Evolutionary conservation across 2,329 filamentous ascomycete genomes (phyloP).

Genomic region (Epicoccum sorghinum): DNA sequence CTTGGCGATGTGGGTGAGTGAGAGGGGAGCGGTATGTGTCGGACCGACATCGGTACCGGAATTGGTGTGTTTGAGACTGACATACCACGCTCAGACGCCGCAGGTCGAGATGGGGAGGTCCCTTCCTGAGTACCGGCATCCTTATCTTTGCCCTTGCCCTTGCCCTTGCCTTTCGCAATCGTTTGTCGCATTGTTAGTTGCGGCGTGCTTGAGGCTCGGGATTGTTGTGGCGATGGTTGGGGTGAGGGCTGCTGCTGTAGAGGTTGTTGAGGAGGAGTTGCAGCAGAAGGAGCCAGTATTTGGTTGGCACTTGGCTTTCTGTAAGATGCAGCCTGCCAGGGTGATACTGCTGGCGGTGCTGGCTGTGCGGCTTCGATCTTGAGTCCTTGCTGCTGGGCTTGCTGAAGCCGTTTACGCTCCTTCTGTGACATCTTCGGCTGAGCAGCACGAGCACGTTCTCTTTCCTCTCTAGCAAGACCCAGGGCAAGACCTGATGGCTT

Average conservation of each 20-base stretch:
- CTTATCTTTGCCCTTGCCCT: slow-evolving; percentile 31
- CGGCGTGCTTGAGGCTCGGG: slow-evolving; percentile 48
- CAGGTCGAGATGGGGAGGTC: slow-evolving; percentile 33
- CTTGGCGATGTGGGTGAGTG: slow-evolving; percentile 67
- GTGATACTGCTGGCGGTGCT: slow-evolving; percentile 39
- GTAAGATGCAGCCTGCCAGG: slow-evolving; percentile 42
- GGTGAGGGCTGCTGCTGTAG: slow-evolving; percentile 23
- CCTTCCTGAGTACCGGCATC: slow-evolving; percentile 20
- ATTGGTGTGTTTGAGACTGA: slow-evolving; percentile 43
- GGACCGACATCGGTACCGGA: slow-evolving; percentile 53
- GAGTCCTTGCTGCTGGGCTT: slow-evolving; percentile 46
- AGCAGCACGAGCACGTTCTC: slow-evolving; percentile 41
- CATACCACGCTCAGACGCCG: slow-evolving; percentile 41
- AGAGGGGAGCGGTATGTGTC: slow-evolving; percentile 59
- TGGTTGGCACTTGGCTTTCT: slow-evolving; percentile 37
- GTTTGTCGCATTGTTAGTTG: slow-evolving; percentile 68
- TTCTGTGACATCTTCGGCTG: slow-evolving; percentile 81
- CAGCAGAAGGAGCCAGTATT: slow-evolving; percentile 14
- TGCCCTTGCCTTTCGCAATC: slow-evolving; percentile 48
- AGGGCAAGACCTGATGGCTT: slow-evolving; percentile 61
- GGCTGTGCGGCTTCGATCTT: slow-evolving; percentile 38
- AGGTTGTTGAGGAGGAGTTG: slow-evolving; percentile 8
- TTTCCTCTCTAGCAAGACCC: slow-evolving; percentile 56
- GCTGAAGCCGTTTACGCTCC: slow-evolving; percentile 72
- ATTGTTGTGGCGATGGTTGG: slow-evolving; percentile 23